Conservation (phyloP, 2,329 filamentous ascomycete species). For the Fusarium agapanthi region DNA sequence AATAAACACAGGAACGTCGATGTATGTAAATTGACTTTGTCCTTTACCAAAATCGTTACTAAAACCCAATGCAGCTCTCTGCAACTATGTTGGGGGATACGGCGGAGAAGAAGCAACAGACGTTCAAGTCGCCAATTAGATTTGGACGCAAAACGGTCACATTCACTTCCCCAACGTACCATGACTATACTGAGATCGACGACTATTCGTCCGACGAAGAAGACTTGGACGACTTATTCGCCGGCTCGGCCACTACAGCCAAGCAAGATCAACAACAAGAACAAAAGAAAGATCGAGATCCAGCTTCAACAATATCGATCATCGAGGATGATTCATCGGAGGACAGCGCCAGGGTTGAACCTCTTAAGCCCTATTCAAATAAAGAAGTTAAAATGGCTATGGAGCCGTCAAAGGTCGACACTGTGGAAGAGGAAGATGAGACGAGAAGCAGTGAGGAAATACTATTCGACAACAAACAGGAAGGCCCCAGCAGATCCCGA, state of each 20-base stretch:
- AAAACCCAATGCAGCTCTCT: constrained; percentile 57
- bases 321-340: constrained; percentile 51
- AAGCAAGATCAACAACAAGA: constrained; percentile 42
- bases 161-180: constrained; percentile 85
- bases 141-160: constrained; percentile 87
- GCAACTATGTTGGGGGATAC: constrained; percentile 70
- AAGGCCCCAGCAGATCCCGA: constrained; percentile 70
- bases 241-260: constrained; percentile 37
- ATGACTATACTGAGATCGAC: constrained; percentile 87
- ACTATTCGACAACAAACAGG: constrained; percentile 63
- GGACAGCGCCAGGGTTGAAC: constrained; percentile 64
- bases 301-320: constrained; percentile 44
- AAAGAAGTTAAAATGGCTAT: constrained; percentile 51
- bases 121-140: constrained; percentile 79
- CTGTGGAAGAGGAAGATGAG: constrained; percentile 48
- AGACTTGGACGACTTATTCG: constrained; percentile 57
- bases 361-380: constrained; percentile 58
- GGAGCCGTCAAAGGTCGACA: constrained; percentile 46
- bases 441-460: constrained; percentile 71
- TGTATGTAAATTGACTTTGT: constrained; percentile 62
- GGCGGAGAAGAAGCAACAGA: constrained; percentile 81
- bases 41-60: neutral
- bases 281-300: constrained; percentile 44
- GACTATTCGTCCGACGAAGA: constrained; percentile 85
- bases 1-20: constrained; percentile 99